These are phyloP conservation scores for Scheffersomyces stambukii DNA, from an alignment of 1,139 yeast genomes.

Conservation along the genomic window DNA sequence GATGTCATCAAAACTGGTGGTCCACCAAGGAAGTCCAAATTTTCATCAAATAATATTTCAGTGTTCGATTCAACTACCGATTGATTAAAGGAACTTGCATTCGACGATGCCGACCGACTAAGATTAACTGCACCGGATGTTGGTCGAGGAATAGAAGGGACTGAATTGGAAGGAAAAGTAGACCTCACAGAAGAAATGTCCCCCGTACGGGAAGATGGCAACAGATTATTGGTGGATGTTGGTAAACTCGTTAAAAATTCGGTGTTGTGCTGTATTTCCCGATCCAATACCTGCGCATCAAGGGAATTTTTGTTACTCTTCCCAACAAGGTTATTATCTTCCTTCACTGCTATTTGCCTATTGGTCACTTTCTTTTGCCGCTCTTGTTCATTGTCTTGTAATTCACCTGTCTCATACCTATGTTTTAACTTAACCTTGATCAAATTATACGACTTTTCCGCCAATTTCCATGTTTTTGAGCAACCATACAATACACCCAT, in stretches of 20 bases:
- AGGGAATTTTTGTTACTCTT: slow-evolving; percentile 1
- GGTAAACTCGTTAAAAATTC: too few relatives aligned
- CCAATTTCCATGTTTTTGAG: slow-evolving; percentile 46
- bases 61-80: slow-evolving; percentile 17
- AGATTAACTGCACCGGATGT: slow-evolving; percentile 1
- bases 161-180: slow-evolving; percentile 1
- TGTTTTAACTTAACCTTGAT: slow-evolving; percentile 32
- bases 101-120: slow-evolving; percentile 6
- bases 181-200: slow-evolving; percentile 3
- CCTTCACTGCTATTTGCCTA: too few relatives aligned
- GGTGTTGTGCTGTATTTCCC: slow-evolving; percentile 2
- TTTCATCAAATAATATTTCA: slow-evolving; percentile 20
- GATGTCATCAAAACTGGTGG: slow-evolving; percentile 54
- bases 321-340: too few relatives aligned
- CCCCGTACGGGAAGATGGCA: slow-evolving; percentile 1
- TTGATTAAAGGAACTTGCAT: slow-evolving; percentile 8
- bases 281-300: not conserved
- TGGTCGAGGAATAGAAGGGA: not conserved
- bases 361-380: slow-evolving; percentile 1
- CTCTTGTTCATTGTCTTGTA: slow-evolving; percentile 3
- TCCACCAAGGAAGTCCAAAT: slow-evolving; percentile 45
- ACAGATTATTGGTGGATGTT: too few relatives aligned
- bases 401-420: slow-evolving; percentile 12
- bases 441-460: slow-evolving; percentile 42
- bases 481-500: slow-evolving; percentile 32